Base-by-base conservation (phyloP, 179 eudicot genomes). In the Camellia oleifera region DNA sequence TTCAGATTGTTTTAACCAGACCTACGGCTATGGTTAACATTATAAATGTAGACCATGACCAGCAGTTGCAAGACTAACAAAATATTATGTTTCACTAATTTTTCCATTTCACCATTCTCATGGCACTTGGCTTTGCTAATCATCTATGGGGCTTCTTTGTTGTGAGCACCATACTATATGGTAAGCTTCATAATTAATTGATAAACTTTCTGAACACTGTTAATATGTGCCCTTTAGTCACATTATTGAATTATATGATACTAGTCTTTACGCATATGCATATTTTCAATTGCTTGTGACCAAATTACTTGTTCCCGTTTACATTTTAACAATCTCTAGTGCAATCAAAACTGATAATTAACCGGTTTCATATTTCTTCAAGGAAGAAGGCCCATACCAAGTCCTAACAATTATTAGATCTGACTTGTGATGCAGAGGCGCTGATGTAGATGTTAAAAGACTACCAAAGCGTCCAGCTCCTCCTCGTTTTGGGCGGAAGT, bases 381-480 rank as follows among this genome's bases (percentile, higher is more conserved):
- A 63, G 58, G 44, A 64, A 12, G 52, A 44, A 77, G 15, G 13
- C 23, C 12, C 44, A 3, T 3, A 32, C 40, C 40, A 32, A 32
- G 40, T 54, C 58, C 64, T 73, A 73, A 80, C 32, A 44, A 32
- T 64, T 8, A 13, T 23, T 32, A 15, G 70, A 53, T 46, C 48
- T 79, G 48, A 65, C 69, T 77, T 79, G 32, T 84, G 17, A 64
- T 84, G 81, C 84, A 92, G 99, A 84, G 99, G 97, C 13, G 89
- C 84, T 12, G 90, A 87, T 4, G 98, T 96, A 42, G 98, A 96
- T 86, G 99, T 96, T 12, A 94, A 92, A 84, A 88, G 92, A 80
- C 92, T 96, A 57, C 85, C 92, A 5, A 94, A 96, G 83, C 93
- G 99, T 48, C 99, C 99, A 7, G 94, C 96, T 60, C 99, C 99